Conservation (phyloP, 2,329 filamentous ascomycete genomes). For the Piedraia hortae region DNA sequence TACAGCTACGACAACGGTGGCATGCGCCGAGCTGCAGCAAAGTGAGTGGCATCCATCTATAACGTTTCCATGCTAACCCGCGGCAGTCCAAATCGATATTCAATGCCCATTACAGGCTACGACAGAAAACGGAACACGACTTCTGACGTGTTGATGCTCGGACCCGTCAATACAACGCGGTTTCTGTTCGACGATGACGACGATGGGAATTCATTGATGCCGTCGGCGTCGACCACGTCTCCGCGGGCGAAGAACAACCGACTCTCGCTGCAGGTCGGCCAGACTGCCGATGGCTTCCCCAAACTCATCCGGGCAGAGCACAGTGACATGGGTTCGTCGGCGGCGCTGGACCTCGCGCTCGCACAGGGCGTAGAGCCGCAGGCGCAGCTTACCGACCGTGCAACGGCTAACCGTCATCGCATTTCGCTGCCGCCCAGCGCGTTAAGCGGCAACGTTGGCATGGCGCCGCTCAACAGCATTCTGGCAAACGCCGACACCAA, state of each 20-base stretch:
- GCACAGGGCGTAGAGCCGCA: conserved; percentile 39
- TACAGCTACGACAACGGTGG: conserved; percentile 27
- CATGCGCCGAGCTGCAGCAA: conserved; percentile 46
- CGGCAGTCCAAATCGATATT: conserved; percentile 59
- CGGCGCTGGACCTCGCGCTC: conserved; percentile 49
- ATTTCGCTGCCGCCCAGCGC: conserved; percentile 13
- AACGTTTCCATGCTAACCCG: neutral
- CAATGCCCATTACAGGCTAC: conserved; percentile 61
- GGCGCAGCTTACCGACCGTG: conserved; percentile 32
- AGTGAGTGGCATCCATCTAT: conserved; percentile 31
- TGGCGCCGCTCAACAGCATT: conserved; percentile 15
- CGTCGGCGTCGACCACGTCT: conserved; percentile 16
- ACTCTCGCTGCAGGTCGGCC: conserved; percentile 31
- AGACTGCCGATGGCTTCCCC: conserved; percentile 63
- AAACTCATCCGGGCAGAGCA: conserved; percentile 43
- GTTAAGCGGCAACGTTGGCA: conserved; percentile 10
- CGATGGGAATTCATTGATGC: conserved; percentile 18
- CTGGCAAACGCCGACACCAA: conserved; percentile 15
- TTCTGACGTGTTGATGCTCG: conserved; percentile 27
- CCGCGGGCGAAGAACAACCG: conserved; percentile 36
- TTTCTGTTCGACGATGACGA: conserved; percentile 57
- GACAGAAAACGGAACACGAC: conserved; percentile 35
- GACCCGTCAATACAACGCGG: conserved; percentile 59
- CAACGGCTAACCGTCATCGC: conserved; percentile 19
- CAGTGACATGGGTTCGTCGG: conserved; percentile 33